Percentiles rank a stretch among this genome's conserved stretches.
These are phyloP conservation scores for Cryptococcus neoformans DNA, from an alignment of 1,284 basidiomycete genomes.

Conservation along the genomic window DNA sequence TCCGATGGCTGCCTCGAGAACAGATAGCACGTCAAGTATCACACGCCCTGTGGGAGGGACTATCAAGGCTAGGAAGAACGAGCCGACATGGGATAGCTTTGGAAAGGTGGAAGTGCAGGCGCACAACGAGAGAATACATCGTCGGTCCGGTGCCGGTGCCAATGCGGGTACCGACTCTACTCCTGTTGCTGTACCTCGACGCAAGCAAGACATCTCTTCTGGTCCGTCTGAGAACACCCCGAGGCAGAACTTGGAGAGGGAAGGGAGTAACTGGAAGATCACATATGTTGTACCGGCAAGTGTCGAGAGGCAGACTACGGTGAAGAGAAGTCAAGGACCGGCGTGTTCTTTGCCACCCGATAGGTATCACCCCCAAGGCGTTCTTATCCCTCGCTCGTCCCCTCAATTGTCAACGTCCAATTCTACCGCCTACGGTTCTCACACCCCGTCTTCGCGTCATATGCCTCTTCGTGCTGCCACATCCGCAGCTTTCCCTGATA, in stretches of 20 bases:
- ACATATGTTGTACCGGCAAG: slow-evolving; percentile 20
- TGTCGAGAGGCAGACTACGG: slow-evolving; percentile 3
- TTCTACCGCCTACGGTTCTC: slow-evolving; percentile 11
- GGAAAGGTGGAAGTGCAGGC: slow-evolving; percentile 31
- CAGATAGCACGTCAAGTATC: background rate
- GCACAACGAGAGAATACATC: slow-evolving; percentile 2
- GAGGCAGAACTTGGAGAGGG: slow-evolving; percentile 35
- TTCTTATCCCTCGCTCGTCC: slow-evolving; percentile 6
- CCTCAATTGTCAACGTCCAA: slow-evolving; percentile 9
- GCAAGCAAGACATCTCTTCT: background rate
- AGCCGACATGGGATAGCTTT: slow-evolving; percentile 40
- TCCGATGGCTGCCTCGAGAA: background rate
- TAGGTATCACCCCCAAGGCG: background rate
- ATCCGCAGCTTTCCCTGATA: slow-evolving; percentile 3
- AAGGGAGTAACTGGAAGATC: slow-evolving; percentile 36
- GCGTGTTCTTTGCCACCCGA: background rate
- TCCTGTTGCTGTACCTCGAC: slow-evolving; percentile 6
- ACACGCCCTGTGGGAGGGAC: slow-evolving; percentile 21
- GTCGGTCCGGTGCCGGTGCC: background rate
- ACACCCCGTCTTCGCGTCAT: slow-evolving; percentile 10
- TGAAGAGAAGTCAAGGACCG: background rate
- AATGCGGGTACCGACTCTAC: background rate
- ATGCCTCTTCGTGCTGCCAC: background rate
- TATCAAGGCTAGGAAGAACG: slow-evolving; percentile 27
- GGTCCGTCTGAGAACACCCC: slow-evolving; percentile 28